These are phyloP conservation scores for Lipomyces chichibuensis DNA, from an alignment of 805 yeast species.

Conservation along the genomic window DNA sequence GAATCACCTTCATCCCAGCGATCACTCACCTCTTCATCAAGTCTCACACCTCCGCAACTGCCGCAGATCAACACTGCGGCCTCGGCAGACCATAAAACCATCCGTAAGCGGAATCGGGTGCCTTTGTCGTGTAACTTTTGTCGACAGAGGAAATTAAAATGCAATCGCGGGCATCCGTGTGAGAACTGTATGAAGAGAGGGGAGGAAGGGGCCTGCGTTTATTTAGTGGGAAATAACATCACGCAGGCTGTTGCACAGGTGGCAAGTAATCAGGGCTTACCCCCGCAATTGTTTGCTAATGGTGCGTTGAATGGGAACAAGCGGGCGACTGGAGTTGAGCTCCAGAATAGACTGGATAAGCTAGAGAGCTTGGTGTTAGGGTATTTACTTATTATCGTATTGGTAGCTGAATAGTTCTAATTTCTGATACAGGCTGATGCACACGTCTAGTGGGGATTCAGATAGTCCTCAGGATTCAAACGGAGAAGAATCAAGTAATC, in stretches of 20 bases:
- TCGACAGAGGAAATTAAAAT: constrained; percentile 43
- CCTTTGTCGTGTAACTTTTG: constrained; percentile 44
- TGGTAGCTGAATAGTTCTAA: neutral
- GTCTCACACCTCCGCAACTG: constrained; percentile 23
- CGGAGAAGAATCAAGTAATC: constrained; percentile 9
- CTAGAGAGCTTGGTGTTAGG: constrained; percentile 41
- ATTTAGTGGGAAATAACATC: constrained; percentile 24
- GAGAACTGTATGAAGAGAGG: constrained; percentile 41
- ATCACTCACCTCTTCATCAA: constrained; percentile 8
- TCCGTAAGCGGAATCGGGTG: constrained; percentile 40
- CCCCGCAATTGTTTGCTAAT: constrained; percentile 14
- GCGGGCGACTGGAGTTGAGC: constrained; percentile 32
- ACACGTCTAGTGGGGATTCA: constrained; percentile 18
- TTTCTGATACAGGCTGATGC: constrained; percentile 18
- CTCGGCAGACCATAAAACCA: constrained; percentile 32
- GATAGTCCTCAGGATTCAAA: constrained; percentile 27
- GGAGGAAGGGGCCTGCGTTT: constrained; percentile 31
- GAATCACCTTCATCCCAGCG: constrained; percentile 6
- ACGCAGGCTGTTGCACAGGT: constrained; percentile 12
- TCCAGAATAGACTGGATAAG: constrained; percentile 40
- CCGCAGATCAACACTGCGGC: constrained; percentile 29
- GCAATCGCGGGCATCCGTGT: constrained; percentile 45
- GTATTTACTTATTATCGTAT: constrained; percentile 7
- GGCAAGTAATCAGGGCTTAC: constrained; percentile 13
- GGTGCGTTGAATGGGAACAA: constrained; percentile 7